phyloP scores from a whole-genome alignment of 2,329 filamentous ascomycete genomes.

The Colletotrichum graminicola region DNA sequence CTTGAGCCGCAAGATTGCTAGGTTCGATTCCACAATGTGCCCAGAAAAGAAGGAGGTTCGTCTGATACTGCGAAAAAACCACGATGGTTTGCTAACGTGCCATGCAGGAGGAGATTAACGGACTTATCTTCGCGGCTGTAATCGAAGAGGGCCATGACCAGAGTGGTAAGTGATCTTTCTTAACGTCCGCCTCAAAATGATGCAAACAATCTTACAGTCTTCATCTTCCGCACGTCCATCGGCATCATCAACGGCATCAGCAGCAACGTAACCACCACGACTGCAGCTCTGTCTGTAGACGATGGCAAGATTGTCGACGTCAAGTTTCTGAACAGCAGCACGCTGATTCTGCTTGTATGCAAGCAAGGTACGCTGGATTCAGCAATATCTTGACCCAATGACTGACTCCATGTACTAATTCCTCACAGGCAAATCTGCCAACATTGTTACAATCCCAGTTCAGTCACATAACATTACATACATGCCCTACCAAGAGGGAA shows the following conservation, averaged over 20 bases:
- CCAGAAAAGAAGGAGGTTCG: slow-evolving; percentile 51
- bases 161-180: slow-evolving; percentile 52
- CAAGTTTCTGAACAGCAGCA: slow-evolving; percentile 75
- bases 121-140: slow-evolving; percentile 57
- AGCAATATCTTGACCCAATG: slow-evolving; percentile 1
- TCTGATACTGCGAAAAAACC: background rate
- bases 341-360: slow-evolving; percentile 70
- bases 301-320: slow-evolving; percentile 68
- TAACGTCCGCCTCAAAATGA: slow-evolving; percentile 45
- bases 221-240: slow-evolving; percentile 67
- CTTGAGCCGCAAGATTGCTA: slow-evolving; percentile 59
- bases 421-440: slow-evolving; percentile 45
- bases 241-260: slow-evolving; percentile 71
- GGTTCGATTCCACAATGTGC: slow-evolving; percentile 70
- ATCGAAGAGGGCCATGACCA: slow-evolving; percentile 52
- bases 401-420: slow-evolving; percentile 2
- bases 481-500: slow-evolving; percentile 49
- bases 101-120: slow-evolving; percentile 50
- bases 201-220: slow-evolving; percentile 53
- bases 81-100: slow-evolving; percentile 15
- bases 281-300: slow-evolving; percentile 57
- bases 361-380: slow-evolving; percentile 49
- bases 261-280: slow-evolving; percentile 54
- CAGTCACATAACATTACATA: slow-evolving; percentile 54
- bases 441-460: slow-evolving; percentile 53